These are phyloP conservation scores for Vicia faba DNA, from an alignment of 306 rosid species.

Conservation along the genomic window DNA sequence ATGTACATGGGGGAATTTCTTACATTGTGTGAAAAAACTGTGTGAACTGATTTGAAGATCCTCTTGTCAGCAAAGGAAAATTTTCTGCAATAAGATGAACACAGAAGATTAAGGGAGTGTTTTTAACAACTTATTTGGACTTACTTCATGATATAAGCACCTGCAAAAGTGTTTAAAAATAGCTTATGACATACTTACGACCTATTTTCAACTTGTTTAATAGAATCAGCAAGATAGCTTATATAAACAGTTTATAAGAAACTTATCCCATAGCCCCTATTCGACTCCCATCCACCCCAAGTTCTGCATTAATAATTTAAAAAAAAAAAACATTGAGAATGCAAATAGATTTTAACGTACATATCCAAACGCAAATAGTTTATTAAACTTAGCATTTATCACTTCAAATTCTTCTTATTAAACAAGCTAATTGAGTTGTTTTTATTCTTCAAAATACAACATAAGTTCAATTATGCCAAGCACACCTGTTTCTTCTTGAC, in stretches of 20 bases:
- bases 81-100: constrained; percentile 51
- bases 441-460: constrained; percentile 18
- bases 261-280: not conserved
- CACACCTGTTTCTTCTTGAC: constrained; percentile 40
- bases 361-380: not conserved
- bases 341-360: not conserved
- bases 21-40: constrained; percentile 54
- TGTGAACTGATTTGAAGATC: constrained; percentile 44
- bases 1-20: constrained; percentile 28
- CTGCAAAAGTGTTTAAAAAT: not conserved
- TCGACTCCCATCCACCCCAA: not conserved
- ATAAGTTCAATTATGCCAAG: not conserved
- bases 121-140: not conserved
- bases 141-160: not conserved
- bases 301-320: no score
- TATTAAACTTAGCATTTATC: not conserved
- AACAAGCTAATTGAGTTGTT: not conserved
- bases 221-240: not conserved
- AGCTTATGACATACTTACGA: not conserved
- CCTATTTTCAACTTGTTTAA: not conserved
- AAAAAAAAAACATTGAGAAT: not conserved
- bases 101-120: not conserved
- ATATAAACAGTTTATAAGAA: not conserved
- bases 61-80: constrained; percentile 37
- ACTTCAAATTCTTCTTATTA: not conserved